Base-by-base conservation (phyloP, 2,329 filamentous ascomycete genomes). In the Colletotrichum sp. region DNA sequence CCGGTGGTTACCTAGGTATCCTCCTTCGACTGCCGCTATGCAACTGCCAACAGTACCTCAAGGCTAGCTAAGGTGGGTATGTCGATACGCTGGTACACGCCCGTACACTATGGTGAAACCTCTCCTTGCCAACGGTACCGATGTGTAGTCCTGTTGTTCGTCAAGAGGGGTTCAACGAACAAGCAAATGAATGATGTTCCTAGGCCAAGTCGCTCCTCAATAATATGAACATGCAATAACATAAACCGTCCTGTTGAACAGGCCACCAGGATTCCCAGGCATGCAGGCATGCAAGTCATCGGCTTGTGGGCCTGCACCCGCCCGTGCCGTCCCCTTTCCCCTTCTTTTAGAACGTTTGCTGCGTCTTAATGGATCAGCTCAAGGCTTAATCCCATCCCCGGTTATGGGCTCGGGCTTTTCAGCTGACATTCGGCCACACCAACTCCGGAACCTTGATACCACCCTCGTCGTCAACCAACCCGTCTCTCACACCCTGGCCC, bases 401-500 rank as follows among this genome's bases (percentile, higher is more conserved):
- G 60, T 66, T 28, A n/a, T 49, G 64, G 60, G 74, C 74, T 76
- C 49, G 64, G 70, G 59, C 74, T 63, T 59, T 74, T 65, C 59
- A 65, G 44, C 71, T 34, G 65, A 76, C 34, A 65, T 73, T 69
- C 74, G 74, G 74, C 21, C 74, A 69, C 64, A 74, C 71, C 70
- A 65, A 69, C 44, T 76, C 71, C 74, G 74, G 71, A 66, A 76
- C 70, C 28, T 60, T 76, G 44, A 64, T 64, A 39, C 34, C 28
- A 32, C 64, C 65, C 57, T 52, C 64, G 63, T 60, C 36, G 21
- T 28, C 44, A 15, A 32, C 30, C 39, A 32, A 44, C 70, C 64
- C 70, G 64, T 59, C 24, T 57, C 15, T 34, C 36, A 13, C 63
- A 36, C 69, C 57, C 39, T 49, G 64, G 70, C 34, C 71, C 65